Evolutionary conservation across 495 filamentous ascomycete genomes (phyloP).

Genomic region (Lasiosphaeris hirsuta): DNA sequence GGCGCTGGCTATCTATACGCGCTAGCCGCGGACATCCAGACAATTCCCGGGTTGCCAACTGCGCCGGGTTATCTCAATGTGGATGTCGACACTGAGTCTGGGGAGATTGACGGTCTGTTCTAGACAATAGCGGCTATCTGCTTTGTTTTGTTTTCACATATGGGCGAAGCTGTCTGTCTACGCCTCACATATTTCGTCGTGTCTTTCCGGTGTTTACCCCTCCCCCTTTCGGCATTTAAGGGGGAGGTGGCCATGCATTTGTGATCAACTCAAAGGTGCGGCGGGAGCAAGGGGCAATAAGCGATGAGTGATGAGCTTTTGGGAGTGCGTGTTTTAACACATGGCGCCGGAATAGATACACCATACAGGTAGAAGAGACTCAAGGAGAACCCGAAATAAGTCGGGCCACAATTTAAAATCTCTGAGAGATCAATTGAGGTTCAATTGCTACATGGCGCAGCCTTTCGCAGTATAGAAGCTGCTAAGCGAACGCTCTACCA

Average conservation of each 20-base stretch:
- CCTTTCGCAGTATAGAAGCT: too few relatives aligned
- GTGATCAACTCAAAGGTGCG: constrained; percentile 22
- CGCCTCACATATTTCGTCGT: too few relatives aligned
- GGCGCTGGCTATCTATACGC: constrained; percentile 95
- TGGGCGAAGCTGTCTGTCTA: background rate
- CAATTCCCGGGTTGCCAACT: constrained; percentile 92
- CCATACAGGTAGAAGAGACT: constrained; percentile 1
- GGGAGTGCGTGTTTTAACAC: constrained; percentile 27
- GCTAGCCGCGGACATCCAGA: constrained; percentile 95
- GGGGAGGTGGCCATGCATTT: constrained; percentile 1
- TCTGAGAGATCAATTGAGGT: too few relatives aligned
- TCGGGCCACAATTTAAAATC: too few relatives aligned
- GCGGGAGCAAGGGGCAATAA: background rate
- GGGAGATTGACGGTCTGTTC: constrained; percentile 94
- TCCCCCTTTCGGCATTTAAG: background rate
- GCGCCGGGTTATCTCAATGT: constrained; percentile 96
- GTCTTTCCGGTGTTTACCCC: too few relatives aligned
- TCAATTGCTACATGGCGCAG: too few relatives aligned
- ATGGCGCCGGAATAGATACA: constrained; percentile 19
- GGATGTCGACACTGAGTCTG: constrained; percentile 88
- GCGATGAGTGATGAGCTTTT: background rate
- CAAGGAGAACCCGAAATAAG: constrained; percentile 5
- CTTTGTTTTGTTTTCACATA: background rate
- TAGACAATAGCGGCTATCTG: constrained; percentile 40
- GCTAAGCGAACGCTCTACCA: too few relatives aligned